Evolutionary conservation across 2,329 filamentous ascomycete species (phyloP).

Genomic region (Parascedosporium putredinis): DNA sequence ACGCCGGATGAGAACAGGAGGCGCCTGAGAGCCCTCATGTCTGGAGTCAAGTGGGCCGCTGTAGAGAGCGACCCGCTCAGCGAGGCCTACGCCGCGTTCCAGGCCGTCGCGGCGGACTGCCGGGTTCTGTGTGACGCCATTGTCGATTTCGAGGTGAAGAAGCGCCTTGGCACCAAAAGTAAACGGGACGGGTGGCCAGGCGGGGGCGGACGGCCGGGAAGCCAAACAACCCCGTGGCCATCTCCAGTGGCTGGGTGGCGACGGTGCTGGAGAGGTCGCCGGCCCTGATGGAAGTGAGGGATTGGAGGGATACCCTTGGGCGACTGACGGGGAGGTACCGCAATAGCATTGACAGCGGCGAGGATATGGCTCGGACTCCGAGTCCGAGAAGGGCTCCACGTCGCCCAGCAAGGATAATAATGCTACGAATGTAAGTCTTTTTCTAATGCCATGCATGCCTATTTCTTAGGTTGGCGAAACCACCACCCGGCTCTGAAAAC

Average conservation of each 20-base stretch:
- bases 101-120: constrained; percentile 29
- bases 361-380: neutral
- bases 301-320: constrained; percentile 17
- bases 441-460: too few relatives aligned
- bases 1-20: constrained; percentile 22
- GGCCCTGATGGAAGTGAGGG: constrained; percentile 24
- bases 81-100: constrained; percentile 32
- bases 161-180: constrained; percentile 8
- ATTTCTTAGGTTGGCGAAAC: too few relatives aligned
- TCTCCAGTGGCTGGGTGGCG: constrained; percentile 23
- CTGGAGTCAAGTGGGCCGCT: constrained; percentile 24
- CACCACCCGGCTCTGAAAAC: too few relatives aligned
- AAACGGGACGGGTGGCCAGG: constrained; percentile 13
- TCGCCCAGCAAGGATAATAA: too few relatives aligned
- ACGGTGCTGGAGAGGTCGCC: constrained; percentile 12
- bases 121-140: constrained; percentile 28
- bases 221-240: constrained; percentile 11
- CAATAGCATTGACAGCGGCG: neutral
- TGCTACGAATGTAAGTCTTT: too few relatives aligned
- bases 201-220: constrained; percentile 14
- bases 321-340: neutral
- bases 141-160: constrained; percentile 28
- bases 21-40: constrained; percentile 24
- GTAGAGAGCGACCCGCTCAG: constrained; percentile 28
- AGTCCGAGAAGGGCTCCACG: neutral